These are phyloP conservation scores for Polygonum aviculare DNA, from an alignment of 148 eudicot genomes.

Conservation along the genomic window DNA sequence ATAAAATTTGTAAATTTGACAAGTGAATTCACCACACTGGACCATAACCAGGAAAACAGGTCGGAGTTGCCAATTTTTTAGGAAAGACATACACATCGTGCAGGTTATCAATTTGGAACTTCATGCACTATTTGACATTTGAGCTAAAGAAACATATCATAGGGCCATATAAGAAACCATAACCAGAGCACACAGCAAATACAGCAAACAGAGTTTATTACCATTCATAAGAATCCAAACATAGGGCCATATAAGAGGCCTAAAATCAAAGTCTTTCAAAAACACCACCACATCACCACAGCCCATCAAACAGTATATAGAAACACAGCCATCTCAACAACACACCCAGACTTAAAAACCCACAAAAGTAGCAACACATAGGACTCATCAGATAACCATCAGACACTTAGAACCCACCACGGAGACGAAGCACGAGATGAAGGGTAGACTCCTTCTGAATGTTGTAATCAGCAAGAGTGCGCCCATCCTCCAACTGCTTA, in stretches of 20 bases:
- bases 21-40: too few species aligned
- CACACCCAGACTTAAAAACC: not conserved
- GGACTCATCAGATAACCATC: not conserved
- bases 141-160: too few species aligned
- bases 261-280: not conserved
- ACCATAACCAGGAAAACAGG: too few species aligned
- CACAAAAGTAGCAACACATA: not conserved
- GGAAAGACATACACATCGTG: too few species aligned
- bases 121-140: too few species aligned
- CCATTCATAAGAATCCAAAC: not conserved
- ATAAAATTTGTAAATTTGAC: too few species aligned
- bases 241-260: not conserved
- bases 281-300: not conserved
- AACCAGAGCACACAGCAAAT: not conserved
- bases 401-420: conserved; percentile 3
- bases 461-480: conserved; percentile 30
- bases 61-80: too few species aligned
- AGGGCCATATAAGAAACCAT: too few species aligned
- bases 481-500: conserved; percentile 27
- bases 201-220: not conserved
- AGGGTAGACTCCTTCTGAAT: conserved; percentile 33
- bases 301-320: not conserved
- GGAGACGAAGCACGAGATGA: conserved; percentile 26
- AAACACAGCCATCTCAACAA: not conserved
- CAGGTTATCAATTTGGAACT: too few species aligned